Conservation (phyloP, 345 rosid species). For the Ceriops zippeliana region DNA sequence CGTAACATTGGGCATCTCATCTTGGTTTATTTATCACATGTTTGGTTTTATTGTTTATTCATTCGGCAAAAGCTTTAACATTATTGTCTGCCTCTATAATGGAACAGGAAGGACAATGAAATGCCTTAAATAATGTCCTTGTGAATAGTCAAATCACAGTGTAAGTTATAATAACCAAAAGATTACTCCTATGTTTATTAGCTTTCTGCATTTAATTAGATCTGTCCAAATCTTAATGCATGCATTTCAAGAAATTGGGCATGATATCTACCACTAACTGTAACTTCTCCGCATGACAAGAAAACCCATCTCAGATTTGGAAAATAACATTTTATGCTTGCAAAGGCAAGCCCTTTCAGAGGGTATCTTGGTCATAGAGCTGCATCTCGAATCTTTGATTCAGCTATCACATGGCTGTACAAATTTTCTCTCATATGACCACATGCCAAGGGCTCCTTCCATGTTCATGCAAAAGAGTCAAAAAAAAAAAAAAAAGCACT, state of each 20-base stretch:
- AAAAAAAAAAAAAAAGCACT: background rate
- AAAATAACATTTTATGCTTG: conserved; percentile 3
- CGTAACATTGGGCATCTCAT: background rate
- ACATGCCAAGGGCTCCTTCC: conserved; percentile 37
- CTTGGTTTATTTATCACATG: conserved; percentile 25
- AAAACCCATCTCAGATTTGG: conserved; percentile 1
- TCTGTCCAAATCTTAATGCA: conserved; percentile 38
- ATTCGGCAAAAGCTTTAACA: conserved; percentile 17
- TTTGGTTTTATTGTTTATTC: conserved; percentile 20
- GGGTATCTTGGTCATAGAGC: conserved; percentile 25
- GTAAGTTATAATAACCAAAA: background rate
- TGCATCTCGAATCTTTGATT: conserved; percentile 17
- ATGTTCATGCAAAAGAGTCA: conserved; percentile 25
- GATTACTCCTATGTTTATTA: conserved; percentile 25
- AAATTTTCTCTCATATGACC: conserved; percentile 40
- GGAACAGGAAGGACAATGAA: conserved; percentile 16
- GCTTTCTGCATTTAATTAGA: conserved; percentile 39
- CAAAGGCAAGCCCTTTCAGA: conserved; percentile 2
- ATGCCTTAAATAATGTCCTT: conserved; percentile 16
- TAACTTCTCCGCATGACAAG: background rate
- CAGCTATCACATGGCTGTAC: conserved; percentile 44
- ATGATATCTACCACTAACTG: conserved; percentile 27
- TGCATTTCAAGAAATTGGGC: conserved; percentile 23
- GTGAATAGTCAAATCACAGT: conserved; percentile 23
- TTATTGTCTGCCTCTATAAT: conserved; percentile 35